phyloP scores from a whole-genome alignment of 2,329 filamentous ascomycete genomes.

The Neurospora sp. region DNA sequence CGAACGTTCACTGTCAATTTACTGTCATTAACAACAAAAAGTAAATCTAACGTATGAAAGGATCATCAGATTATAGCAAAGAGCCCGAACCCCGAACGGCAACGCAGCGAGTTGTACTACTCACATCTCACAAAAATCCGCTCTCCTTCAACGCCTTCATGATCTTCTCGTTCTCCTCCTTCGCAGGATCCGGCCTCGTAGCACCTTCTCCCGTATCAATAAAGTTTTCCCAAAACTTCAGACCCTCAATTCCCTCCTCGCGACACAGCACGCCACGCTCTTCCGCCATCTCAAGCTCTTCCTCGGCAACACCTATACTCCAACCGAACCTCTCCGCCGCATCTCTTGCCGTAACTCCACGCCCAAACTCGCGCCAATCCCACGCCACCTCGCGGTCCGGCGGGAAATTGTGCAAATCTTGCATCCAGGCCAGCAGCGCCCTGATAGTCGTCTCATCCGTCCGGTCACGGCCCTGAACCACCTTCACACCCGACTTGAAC shows the following conservation, averaged over 20 bases:
- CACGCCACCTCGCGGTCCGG: conserved; percentile 56
- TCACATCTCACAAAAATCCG: conserved; percentile 26
- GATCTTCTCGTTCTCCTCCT: conserved; percentile 31
- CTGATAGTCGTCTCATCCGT: conserved; percentile 85
- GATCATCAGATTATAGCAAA: background rate
- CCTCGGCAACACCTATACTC: conserved; percentile 92
- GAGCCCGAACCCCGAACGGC: background rate
- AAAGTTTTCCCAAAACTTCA: conserved; percentile 87
- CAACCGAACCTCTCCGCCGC: conserved; percentile 84
- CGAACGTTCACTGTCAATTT: background rate
- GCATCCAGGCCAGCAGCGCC: conserved; percentile 66
- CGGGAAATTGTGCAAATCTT: conserved; percentile 56
- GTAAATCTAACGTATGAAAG: background rate
- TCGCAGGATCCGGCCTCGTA: conserved; percentile 19
- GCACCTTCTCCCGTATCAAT: conserved; percentile 38
- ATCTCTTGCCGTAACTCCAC: conserved; percentile 83
- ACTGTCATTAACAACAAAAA: background rate
- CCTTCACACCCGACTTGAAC: conserved; percentile 89
- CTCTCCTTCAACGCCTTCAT: conserved; percentile 32
- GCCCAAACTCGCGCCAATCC: conserved; percentile 70
- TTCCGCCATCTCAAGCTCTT: conserved; percentile 96
- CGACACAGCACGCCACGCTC: conserved; percentile 79
- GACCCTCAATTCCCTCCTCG: conserved; percentile 82
- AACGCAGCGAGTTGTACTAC: background rate
- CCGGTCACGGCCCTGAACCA: conserved; percentile 78